Evolutionary conservation across 2,329 filamentous ascomycete species (phyloP).

Genomic region (Aspergillus aculeatus): DNA sequence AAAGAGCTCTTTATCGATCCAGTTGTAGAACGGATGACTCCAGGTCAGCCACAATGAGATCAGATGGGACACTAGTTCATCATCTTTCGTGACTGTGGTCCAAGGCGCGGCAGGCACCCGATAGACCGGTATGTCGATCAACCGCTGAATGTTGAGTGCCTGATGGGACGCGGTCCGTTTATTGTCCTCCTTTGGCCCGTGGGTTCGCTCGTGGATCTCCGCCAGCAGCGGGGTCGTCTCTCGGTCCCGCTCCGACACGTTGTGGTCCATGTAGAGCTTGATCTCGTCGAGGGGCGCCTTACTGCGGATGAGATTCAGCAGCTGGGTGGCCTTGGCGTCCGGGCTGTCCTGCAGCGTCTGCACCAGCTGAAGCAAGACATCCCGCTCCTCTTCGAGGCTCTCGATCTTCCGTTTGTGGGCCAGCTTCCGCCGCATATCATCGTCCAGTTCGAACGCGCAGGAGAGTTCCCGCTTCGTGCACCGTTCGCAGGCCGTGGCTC

Average conservation of each 20-base stretch:
- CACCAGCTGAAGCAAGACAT: constrained; percentile 21
- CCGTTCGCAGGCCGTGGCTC: too few relatives aligned
- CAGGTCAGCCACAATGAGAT: constrained; percentile 26
- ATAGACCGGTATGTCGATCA: constrained; percentile 15
- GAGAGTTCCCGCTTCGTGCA: too few relatives aligned
- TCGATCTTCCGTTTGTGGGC: constrained; percentile 24
- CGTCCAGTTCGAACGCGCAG: too few relatives aligned
- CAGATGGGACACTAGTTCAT: constrained; percentile 32
- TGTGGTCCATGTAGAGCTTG: constrained; percentile 12
- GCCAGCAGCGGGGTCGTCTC: not conserved
- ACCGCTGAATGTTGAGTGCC: not conserved
- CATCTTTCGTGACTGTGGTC: constrained; percentile 32
- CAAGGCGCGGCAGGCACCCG: constrained; percentile 27
- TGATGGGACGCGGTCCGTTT: not conserved
- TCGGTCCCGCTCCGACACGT: not conserved
- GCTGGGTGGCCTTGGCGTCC: constrained; percentile 11
- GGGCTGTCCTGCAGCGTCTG: constrained; percentile 19
- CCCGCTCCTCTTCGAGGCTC: constrained; percentile 23
- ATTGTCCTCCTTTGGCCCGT: too few relatives aligned
- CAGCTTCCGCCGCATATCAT: constrained; percentile 18
- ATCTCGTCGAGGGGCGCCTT: constrained; percentile 26
- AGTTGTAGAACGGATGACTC: constrained; percentile 22
- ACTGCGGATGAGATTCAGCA: constrained; percentile 25
- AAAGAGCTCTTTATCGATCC: constrained; percentile 30
- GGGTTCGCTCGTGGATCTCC: not conserved